Evolutionary conservation across 2,329 filamentous ascomycete genomes (phyloP), one percentile per base, ranked within the genome.

Genomic region (Exophiala sp.): DNA sequence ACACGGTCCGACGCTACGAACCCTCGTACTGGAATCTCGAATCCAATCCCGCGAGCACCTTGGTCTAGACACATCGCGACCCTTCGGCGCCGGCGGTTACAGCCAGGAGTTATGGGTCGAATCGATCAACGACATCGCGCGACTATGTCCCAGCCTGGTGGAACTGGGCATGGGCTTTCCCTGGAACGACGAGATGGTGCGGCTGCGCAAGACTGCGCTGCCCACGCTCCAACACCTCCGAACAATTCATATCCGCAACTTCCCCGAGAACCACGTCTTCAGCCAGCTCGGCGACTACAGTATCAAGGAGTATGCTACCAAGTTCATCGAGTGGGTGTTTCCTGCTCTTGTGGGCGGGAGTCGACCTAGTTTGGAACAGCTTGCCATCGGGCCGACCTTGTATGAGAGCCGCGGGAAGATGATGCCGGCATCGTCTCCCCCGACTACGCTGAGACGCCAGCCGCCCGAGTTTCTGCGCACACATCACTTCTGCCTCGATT

Each of bases 171-270:
- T 55, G 38, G 58, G 58, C 14, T 62, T 60, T 29, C 58, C 60
- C 8, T 61, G 59, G 59, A 55, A 55, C 37, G 58, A 61, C 39
- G 59, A 61, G 47, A 52, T 57, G 22, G 48, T 61, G 27, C 47
- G 59, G 10, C 23, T 61, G n/a, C 48, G 57, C 7, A 58, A 52
- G 46, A 59, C 58, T 1, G 46, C 45, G 14, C 49, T 59, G 6
- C 59, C 55, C 2, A 55, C 52, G 3, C 55, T 61, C 16, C 30
- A 49, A 24, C 40, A 50, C 24, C 53, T 61, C 16, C 42, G 45
- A 22, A 61, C 59, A 7, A 60, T 61, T 24, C 59, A 61, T 27
- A 57, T 61, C 24, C 58, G 59, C 18, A 61, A 61, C 39, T 61
- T 61, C 43, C 59, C 59, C 16, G 55, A 59, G 42, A 59, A 52